Conservation (phyloP, 345 rosid species). For the Abelmoschus esculentus region DNA sequence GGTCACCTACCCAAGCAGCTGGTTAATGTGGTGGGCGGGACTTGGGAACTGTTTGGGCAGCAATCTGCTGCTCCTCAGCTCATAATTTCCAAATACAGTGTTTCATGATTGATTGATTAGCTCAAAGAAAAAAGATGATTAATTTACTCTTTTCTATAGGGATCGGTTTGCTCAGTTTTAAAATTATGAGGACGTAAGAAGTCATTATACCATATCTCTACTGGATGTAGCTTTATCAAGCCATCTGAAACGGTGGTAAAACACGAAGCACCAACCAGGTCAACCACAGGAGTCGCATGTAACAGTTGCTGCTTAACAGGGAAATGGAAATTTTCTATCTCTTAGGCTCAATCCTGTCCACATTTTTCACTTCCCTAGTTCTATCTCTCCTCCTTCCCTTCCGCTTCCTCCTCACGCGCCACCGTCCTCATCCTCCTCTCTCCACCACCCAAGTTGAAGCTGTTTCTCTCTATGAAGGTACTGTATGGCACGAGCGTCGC, state of each 20-base stretch:
- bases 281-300: background rate
- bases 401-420: slow-evolving; percentile 33
- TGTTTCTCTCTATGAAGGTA: slow-evolving; percentile 57
- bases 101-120: no score
- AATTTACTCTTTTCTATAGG: no score
- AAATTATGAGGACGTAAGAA: no score
- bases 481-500: slow-evolving; percentile 83
- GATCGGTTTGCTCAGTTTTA: no score
- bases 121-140: no score
- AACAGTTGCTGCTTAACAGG: background rate
- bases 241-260: background rate
- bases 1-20: no score
- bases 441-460: slow-evolving; percentile 15
- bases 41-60: no score
- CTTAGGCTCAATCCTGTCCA: slow-evolving; percentile 31
- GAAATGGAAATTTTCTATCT: slow-evolving; percentile 26
- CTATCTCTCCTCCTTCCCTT: slow-evolving; percentile 39
- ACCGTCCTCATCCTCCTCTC: slow-evolving; percentile 17
- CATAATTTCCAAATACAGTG: no score
- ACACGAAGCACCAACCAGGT: background rate
- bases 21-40: no score
- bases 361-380: slow-evolving; percentile 24
- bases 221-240: background rate
- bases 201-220: no score
- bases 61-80: no score